phyloP scores from a whole-genome alignment of 2,329 filamentous ascomycete species.

The Penicillium thymicola region DNA sequence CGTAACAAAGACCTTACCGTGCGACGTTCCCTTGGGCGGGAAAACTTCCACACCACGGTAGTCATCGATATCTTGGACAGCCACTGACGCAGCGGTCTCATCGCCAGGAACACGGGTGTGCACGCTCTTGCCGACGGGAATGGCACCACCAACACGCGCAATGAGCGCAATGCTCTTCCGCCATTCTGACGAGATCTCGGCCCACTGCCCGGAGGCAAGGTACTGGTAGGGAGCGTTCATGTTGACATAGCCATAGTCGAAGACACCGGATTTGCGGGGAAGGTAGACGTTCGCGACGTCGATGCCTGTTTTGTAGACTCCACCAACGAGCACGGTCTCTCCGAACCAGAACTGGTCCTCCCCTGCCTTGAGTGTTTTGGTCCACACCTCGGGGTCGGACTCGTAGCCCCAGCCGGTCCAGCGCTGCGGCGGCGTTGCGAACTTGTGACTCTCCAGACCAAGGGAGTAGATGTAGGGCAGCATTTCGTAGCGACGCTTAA shows the following conservation, averaged over 20 bases:
- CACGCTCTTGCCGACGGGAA: conserved; percentile 51
- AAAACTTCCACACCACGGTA: conserved; percentile 58
- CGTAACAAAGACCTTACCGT: conserved; percentile 38
- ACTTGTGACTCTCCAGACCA: conserved; percentile 59
- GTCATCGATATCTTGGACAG: conserved; percentile 47
- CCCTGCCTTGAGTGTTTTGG: conserved; percentile 55
- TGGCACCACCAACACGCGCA: conserved; percentile 53
- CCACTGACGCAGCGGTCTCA: conserved; percentile 43
- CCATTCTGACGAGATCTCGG: conserved; percentile 51
- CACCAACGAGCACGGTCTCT: conserved; percentile 62
- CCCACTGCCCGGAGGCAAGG: conserved; percentile 54
- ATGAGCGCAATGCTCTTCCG: conserved; percentile 54
- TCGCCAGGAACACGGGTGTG: conserved; percentile 55
- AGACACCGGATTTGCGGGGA: conserved; percentile 46
- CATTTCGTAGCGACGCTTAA: conserved; percentile 68
- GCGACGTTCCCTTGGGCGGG: conserved; percentile 46
- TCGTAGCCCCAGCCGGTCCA: conserved; percentile 76
- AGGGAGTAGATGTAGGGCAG: conserved; percentile 70
- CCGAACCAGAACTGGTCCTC: conserved; percentile 74
- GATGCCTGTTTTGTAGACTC: conserved; percentile 62
- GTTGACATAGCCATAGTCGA: conserved; percentile 60
- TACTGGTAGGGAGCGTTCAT: conserved; percentile 60
- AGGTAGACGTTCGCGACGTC: conserved; percentile 59
- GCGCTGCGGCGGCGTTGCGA: conserved; percentile 62
- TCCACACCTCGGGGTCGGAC: conserved; percentile 64